phyloP scores from a whole-genome alignment of 345 rosid species.

The Physaria fendleri region DNA sequence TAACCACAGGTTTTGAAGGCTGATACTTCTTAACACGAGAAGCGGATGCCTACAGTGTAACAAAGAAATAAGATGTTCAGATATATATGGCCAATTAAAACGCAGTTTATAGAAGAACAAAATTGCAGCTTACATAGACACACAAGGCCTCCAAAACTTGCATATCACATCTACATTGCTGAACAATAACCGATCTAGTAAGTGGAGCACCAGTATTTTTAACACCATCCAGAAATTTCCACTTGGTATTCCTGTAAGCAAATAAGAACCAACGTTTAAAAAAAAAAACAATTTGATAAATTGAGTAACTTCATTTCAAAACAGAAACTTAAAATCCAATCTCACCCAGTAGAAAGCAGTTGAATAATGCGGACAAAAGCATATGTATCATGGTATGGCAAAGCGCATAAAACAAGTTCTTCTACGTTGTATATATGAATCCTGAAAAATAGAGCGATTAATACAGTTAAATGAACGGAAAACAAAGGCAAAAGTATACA shows the following conservation, averaged over 20 bases:
- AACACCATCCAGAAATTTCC: slow-evolving; percentile 86
- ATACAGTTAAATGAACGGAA: not conserved
- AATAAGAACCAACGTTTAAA: slow-evolving; percentile 12
- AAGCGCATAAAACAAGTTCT: slow-evolving; percentile 67
- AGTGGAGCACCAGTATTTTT: slow-evolving; percentile 85
- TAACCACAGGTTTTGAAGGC: slow-evolving; percentile 52
- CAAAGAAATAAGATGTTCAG: slow-evolving; percentile 10
- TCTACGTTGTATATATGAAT: slow-evolving; percentile 65
- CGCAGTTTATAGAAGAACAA: not conserved
- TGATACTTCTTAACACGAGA: slow-evolving; percentile 61
- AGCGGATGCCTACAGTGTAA: slow-evolving; percentile 57
- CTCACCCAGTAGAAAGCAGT: slow-evolving; percentile 68
- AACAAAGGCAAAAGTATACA: not conserved
- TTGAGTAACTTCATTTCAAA: not conserved
- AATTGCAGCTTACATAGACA: slow-evolving; percentile 52
- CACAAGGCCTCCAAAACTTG: slow-evolving; percentile 77
- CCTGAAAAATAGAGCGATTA: slow-evolving; percentile 42
- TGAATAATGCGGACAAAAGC: slow-evolving; percentile 77
- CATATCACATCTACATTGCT: slow-evolving; percentile 78
- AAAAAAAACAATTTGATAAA: not conserved
- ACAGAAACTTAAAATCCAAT: not conserved
- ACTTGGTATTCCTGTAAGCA: slow-evolving; percentile 62
- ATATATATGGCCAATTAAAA: not conserved
- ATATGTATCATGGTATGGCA: slow-evolving; percentile 90
- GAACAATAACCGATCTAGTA: slow-evolving; percentile 77